phyloP scores from a whole-genome alignment of 176 grass and related monocot species.

The Areca catechu region DNA sequence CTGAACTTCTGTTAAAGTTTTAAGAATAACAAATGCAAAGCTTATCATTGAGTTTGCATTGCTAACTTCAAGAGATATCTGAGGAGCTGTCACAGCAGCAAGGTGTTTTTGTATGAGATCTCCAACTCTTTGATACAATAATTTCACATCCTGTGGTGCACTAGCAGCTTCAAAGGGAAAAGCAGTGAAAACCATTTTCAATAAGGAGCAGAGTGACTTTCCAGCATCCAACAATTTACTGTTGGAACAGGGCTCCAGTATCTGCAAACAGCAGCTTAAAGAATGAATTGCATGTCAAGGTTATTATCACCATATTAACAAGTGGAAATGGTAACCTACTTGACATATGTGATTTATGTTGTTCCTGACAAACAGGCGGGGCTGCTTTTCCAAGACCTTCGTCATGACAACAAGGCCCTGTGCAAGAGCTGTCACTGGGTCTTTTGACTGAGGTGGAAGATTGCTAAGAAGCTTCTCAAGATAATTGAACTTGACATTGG shows the following conservation, averaged over 20 bases:
- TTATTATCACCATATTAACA: constrained; percentile 7
- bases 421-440: constrained; percentile 87
- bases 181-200: constrained; percentile 92
- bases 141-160: constrained; percentile 80
- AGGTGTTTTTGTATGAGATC: constrained; percentile 87
- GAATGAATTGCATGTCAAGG: constrained; percentile 9
- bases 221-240: constrained; percentile 95
- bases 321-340: constrained; percentile 28
- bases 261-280: constrained; percentile 25
- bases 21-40: constrained; percentile 80
- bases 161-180: constrained; percentile 89
- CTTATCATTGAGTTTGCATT: constrained; percentile 81
- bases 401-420: constrained; percentile 99
- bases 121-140: constrained; percentile 67
- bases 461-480: constrained; percentile 92
- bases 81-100: constrained; percentile 67
- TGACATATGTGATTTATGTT: constrained; percentile 98
- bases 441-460: constrained; percentile 83
- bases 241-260: constrained; percentile 89
- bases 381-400: constrained; percentile 96
- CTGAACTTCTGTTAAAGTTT: constrained; percentile 76
- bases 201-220: constrained; percentile 85
- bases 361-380: constrained; percentile 90
- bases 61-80: constrained; percentile 73
- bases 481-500: constrained; percentile 99